Conservation (phyloP, 1,139 yeast species). For the Debaryomycetaceae sp. region DNA sequence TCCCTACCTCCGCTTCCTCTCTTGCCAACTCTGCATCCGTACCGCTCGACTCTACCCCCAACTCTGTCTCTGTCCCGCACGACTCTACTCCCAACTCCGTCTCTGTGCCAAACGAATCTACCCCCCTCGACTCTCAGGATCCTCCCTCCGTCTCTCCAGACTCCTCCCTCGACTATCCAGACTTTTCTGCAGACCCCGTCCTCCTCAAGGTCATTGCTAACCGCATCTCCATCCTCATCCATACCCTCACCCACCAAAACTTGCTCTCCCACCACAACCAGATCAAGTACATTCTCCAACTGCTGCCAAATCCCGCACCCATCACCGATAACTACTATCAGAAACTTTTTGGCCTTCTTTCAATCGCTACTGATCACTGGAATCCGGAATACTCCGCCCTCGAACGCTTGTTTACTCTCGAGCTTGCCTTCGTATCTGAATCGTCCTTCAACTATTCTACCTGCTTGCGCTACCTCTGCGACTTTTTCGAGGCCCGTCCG, state of each 20-base stretch:
- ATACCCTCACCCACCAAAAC: constrained; percentile 31
- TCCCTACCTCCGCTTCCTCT: too few species aligned
- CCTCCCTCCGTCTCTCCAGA: too few species aligned
- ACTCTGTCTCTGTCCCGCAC: too few species aligned
- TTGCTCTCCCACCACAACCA: constrained; percentile 32
- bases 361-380: constrained; percentile 6
- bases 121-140: too few species aligned
- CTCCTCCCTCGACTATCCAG: too few species aligned
- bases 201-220: constrained; percentile 36
- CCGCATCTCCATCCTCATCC: constrained; percentile 42
- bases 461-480: constrained; percentile 7
- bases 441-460: constrained; percentile 14
- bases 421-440: constrained; percentile 13
- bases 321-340: constrained; percentile 18
- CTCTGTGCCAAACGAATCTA: too few species aligned
- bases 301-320: constrained; percentile 20
- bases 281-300: constrained; percentile 35
- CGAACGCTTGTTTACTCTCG: constrained; percentile 11
- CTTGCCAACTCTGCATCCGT: too few species aligned
- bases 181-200: constrained; percentile 17
- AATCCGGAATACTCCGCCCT: constrained; percentile 3
- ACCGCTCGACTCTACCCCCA: too few species aligned
- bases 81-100: too few species aligned
- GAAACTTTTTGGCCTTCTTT: constrained; percentile 14
- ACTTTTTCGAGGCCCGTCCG: not conserved